Evolutionary conservation across 2,329 filamentous ascomycete genomes (phyloP).

Genomic region (Hypoxylon rubiginosum): DNA sequence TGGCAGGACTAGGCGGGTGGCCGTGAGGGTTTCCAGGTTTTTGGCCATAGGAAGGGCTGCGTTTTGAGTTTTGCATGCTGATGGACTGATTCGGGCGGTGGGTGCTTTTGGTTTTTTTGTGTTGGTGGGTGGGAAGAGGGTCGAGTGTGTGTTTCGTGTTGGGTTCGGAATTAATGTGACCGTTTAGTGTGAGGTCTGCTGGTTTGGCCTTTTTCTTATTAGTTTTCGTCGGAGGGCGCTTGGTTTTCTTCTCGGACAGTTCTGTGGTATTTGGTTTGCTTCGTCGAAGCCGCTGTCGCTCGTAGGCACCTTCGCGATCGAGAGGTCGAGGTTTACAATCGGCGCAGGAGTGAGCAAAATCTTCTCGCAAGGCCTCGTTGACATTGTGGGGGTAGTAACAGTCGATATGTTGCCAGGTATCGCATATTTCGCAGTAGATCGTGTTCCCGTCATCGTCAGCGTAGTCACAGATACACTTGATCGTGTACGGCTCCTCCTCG

Average conservation of each 20-base stretch:
- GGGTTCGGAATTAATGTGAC: conserved; percentile 72
- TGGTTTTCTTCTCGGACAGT: conserved; percentile 75
- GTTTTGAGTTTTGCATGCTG: conserved; percentile 75
- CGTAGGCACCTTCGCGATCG: conserved; percentile 80
- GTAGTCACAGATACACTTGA: conserved; percentile 97
- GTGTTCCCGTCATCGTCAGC: conserved; percentile 97
- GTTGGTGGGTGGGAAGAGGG: conserved; percentile 65
- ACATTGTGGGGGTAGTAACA: conserved; percentile 89
- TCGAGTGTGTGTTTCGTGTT: conserved; percentile 62
- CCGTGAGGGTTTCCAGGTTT: conserved; percentile 68
- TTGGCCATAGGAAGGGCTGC: conserved; percentile 75
- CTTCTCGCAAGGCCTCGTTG: conserved; percentile 77
- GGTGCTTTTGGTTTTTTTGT: conserved; percentile 85
- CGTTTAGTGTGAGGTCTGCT: conserved; percentile 74
- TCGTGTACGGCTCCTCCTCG: conserved; percentile 88
- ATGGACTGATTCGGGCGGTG: conserved; percentile 85
- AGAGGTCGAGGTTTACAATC: conserved; percentile 86
- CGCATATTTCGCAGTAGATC: conserved; percentile 94
- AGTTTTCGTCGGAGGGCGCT: conserved; percentile 81
- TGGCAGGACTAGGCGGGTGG: conserved; percentile 80
- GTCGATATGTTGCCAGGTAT: conserved; percentile 98
- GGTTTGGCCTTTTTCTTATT: conserved; percentile 92
- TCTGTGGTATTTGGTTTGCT: conserved; percentile 59
- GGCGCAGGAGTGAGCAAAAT: conserved; percentile 86
- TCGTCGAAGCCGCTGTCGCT: conserved; percentile 75